phyloP scores from a whole-genome alignment of 208 protist genomes.

The Leishmania arabica region DNA sequence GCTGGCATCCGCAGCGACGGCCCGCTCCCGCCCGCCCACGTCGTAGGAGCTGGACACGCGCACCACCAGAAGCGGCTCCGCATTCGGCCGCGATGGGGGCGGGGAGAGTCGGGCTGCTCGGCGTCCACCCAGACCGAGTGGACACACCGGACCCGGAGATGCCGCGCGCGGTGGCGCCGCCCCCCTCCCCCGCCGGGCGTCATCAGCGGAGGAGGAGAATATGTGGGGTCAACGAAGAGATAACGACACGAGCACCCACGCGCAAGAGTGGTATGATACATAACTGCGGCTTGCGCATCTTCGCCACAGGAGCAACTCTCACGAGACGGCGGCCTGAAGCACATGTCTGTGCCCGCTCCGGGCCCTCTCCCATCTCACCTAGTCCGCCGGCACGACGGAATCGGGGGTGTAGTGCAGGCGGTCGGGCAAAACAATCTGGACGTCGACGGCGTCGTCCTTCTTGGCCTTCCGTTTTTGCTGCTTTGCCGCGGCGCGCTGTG shows the following conservation, averaged over 20 bases:
- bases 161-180: too few relatives aligned
- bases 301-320: neutral
- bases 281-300: neutral
- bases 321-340: neutral
- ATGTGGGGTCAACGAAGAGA: neutral
- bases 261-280: neutral
- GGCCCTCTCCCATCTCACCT: neutral
- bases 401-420: slow-evolving; percentile 34
- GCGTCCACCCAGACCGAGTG: neutral
- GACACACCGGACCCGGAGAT: neutral
- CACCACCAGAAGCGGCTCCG: neutral
- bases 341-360: neutral
- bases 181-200: neutral
- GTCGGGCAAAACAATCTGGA: slow-evolving; percentile 70
- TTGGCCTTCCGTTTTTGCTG: slow-evolving; percentile 43
- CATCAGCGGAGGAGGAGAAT: neutral
- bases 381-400: slow-evolving; percentile 11
- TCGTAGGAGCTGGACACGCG: neutral
- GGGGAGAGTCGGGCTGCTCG: neutral
- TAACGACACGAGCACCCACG: neutral
- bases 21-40: too few relatives aligned
- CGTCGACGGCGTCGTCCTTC: slow-evolving; percentile 30
- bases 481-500: slow-evolving; percentile 58
- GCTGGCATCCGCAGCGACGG: neutral
- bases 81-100: neutral